Base-by-base conservation (phyloP, 1,284 basidiomycete genomes). In the Marasmius tenuissimus region DNA sequence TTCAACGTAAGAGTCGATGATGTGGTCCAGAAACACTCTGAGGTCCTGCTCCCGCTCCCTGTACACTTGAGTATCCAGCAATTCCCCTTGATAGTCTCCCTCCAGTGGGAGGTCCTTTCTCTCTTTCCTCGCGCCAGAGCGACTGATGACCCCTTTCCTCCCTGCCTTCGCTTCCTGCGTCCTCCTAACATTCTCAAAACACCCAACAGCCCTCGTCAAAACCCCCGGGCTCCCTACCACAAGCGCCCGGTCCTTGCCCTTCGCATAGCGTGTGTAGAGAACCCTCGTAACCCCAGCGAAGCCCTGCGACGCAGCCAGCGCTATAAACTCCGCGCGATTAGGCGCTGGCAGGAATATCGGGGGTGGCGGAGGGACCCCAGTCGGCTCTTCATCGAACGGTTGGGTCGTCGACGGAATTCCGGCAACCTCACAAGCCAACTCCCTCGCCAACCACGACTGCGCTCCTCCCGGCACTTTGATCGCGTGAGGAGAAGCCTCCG, bases 181-280 rank as follows among this genome's bases (percentile, higher is more conserved):
- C 61, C 68, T 62, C 54, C 70, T 60, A 63, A 76, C 61, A 76
- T 76, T 68, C 60, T 78, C 64, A 70, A 73, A 86, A 16, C 88
- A 72, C 66, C 82, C 84, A 53, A 85, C 80, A 76, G 90, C 75
- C 16, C 83, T 81, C 18, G 88, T 60, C 78, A 87, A 79, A 58
- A 82, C 71, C 0, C 69, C 69, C 14, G 82, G 72, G 66, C 82
- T 77, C 2, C 79, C 81, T 10, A 78, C 70, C 22, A 90, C 77
- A 7, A 75, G 58, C 10, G 69, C 64, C n/a, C 69, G 75, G 54
- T 83, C 80, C 45, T 66, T 69, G 9, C 80, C 82, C n/a, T 63
- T 66, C 0, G 80, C 72, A 68, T 83, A 86, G 54, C 78, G 75
- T 65, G 83, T 80, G 86, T 87, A 90, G 14, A 90, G 75, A 5